phyloP scores from a whole-genome alignment of 2,329 filamentous ascomycete species.

The Diatrype stigma region DNA sequence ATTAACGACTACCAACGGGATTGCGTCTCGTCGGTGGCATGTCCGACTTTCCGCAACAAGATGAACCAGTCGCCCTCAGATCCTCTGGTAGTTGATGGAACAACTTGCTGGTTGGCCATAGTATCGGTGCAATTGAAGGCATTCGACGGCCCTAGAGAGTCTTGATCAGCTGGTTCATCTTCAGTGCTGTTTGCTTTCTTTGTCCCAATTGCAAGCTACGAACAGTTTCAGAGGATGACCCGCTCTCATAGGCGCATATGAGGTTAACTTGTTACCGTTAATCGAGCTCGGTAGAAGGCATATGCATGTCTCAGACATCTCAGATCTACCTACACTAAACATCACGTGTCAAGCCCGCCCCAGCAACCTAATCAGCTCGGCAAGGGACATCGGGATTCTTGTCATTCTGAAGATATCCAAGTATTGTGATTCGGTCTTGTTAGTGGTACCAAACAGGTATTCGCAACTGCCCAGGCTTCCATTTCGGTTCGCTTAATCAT shows the following conservation, averaged over 20 bases:
- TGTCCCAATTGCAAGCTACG: background rate
- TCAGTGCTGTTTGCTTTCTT: background rate
- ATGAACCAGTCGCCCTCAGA: background rate
- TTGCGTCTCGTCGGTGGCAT: background rate
- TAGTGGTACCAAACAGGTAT: slow-evolving; percentile 1
- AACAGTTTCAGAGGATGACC: background rate
- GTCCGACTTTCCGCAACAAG: background rate
- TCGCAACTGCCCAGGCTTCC: background rate
- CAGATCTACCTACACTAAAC: slow-evolving; percentile 11
- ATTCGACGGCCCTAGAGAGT: too few relatives aligned
- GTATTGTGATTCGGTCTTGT: background rate
- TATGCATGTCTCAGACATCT: slow-evolving; percentile 22
- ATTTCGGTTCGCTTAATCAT: background rate
- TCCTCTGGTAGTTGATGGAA: background rate
- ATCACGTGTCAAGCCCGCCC: slow-evolving; percentile 1
- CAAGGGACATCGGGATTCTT: background rate
- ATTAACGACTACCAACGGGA: background rate
- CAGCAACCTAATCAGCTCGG: slow-evolving; percentile 1
- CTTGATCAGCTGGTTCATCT: background rate
- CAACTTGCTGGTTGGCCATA: background rate
- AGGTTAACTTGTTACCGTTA: slow-evolving; percentile 1
- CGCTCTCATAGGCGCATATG: background rate
- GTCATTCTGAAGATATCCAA: background rate
- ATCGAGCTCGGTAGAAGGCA: slow-evolving; percentile 3
- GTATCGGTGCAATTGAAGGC: background rate